Evolutionary conservation across 257 asterid genomes (phyloP).

Genomic region (Forsythia suspensa): DNA sequence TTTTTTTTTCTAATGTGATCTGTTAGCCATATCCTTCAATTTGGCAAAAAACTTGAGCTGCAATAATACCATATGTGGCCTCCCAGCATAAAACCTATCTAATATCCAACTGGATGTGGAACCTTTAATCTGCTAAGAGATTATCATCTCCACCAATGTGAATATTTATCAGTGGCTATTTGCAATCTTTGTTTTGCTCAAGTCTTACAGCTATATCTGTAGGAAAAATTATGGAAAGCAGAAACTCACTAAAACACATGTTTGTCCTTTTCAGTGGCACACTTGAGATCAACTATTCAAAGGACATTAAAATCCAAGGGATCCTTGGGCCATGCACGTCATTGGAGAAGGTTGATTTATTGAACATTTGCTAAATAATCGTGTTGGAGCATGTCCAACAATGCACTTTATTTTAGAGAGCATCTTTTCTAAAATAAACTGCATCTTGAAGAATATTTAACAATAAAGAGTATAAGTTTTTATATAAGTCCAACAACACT

Average conservation of each 20-base stretch:
- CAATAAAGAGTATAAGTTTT: no score
- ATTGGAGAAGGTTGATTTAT: conserved; percentile 74
- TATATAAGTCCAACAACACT: no score
- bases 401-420: no score
- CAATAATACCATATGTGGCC: background rate
- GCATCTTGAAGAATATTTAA: no score
- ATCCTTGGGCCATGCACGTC: conserved; percentile 97
- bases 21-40: background rate
- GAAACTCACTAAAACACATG: background rate
- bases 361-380: conserved; percentile 1
- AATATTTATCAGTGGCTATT: background rate
- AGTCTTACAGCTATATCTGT: conserved; percentile 10
- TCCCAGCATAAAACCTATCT: background rate
- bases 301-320: conserved; percentile 96
- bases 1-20: background rate
- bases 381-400: background rate
- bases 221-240: background rate
- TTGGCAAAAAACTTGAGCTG: background rate
- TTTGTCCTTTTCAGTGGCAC: conserved; percentile 61
- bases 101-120: conserved; percentile 6
- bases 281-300: conserved; percentile 89
- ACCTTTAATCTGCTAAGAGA: conserved; percentile 6
- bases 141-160: conserved; percentile 1
- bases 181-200: background rate
- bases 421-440: no score